A percentile compares a stretch with the other conserved stretches of the same genome.
These are phyloP conservation scores for Priceomyces carsonii DNA, from an alignment of 805 yeast species.

Conservation along the genomic window DNA sequence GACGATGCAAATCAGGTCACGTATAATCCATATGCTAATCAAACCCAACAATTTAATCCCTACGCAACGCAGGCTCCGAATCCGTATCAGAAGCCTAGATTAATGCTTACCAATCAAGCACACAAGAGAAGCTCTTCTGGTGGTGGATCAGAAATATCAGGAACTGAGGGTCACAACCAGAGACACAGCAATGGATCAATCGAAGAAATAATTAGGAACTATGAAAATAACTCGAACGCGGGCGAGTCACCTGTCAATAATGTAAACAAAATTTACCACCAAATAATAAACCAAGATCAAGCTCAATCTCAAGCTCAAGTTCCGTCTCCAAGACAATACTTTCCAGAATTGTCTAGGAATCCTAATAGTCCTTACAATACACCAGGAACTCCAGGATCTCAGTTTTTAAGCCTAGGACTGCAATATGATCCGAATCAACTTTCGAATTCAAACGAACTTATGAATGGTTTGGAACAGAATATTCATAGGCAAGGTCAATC, in stretches of 20 bases:
- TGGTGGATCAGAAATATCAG: slow-evolving; percentile 7
- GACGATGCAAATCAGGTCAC: slow-evolving; percentile 22
- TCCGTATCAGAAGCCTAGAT: slow-evolving; percentile 32
- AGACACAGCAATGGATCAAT: slow-evolving; percentile 17
- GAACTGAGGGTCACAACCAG: background rate
- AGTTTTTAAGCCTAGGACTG: slow-evolving; percentile 2
- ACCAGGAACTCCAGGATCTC: slow-evolving; percentile 7
- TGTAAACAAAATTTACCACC: slow-evolving; percentile 32
- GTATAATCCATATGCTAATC: slow-evolving; percentile 4
- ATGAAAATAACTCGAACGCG: slow-evolving; percentile 18
- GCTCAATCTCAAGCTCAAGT: slow-evolving; percentile 7
- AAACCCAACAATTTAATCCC: slow-evolving; percentile 6
- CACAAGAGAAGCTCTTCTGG: slow-evolving; percentile 17
- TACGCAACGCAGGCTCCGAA: slow-evolving; percentile 11
- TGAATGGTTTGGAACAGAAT: slow-evolving; percentile 47
- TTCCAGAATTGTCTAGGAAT: slow-evolving; percentile 29
- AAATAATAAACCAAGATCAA: slow-evolving; percentile 25
- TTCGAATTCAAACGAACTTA: slow-evolving; percentile 15
- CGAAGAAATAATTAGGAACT: slow-evolving; percentile 31
- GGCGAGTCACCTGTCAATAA: slow-evolving; percentile 12
- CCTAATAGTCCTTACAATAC: slow-evolving; percentile 4
- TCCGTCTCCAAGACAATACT: slow-evolving; percentile 33
- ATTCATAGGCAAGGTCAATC: slow-evolving; percentile 51
- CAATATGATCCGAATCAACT: slow-evolving; percentile 5
- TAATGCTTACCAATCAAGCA: slow-evolving; percentile 44